Base-by-base conservation (phyloP, 805 yeast genomes). In the Yueomyces sinensis region DNA sequence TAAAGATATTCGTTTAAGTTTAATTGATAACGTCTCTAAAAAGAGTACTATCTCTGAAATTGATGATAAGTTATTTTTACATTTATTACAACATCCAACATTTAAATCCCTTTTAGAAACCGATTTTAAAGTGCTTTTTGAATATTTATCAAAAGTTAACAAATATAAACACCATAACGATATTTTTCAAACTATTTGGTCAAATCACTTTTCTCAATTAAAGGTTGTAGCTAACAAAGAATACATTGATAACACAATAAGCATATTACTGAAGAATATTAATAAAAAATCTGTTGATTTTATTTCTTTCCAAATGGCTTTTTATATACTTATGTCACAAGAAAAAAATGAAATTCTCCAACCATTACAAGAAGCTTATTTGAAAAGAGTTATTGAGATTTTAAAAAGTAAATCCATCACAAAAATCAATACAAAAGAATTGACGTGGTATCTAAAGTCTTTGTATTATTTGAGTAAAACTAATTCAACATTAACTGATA, bases 71-170 rank as follows among this genome's bases (percentile, higher is more conserved):
- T 40, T 60, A 2, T 45, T 74, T n/a, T 19, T 41, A 3, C 67
- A 65, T 37, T 42, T 74, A 11, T 49, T 74, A 20, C 45, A 49
- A 9, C 60, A 66, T 9, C 81, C 82, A 5, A 68, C 80, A 0
- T 70, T 63, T 46, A 70, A 59, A 43, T 67, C 82, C 0, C 43
- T 46, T 1, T 42, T 77, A 11, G 87, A 78, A 48, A 48, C 56
- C 1, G 60, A 70, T 30, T 43, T 62, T 22, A 32, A 44, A 1
- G 32, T 34, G 0, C 34, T 63, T 3, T 40, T 50, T 5, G 33
- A 32, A 7, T 30, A 44, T 16, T 24, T 42, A 20, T 28, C 30
- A 9, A 35, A 35, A 13, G 17, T 33, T 4, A 35, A 56, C 5
- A 33, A 38, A 1, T 41, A 37, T 3, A 40, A 40, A 16, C 15